These are phyloP conservation scores for Hypoxylon cercidicola DNA, from an alignment of 495 filamentous ascomycete species.

Conservation along the genomic window DNA sequence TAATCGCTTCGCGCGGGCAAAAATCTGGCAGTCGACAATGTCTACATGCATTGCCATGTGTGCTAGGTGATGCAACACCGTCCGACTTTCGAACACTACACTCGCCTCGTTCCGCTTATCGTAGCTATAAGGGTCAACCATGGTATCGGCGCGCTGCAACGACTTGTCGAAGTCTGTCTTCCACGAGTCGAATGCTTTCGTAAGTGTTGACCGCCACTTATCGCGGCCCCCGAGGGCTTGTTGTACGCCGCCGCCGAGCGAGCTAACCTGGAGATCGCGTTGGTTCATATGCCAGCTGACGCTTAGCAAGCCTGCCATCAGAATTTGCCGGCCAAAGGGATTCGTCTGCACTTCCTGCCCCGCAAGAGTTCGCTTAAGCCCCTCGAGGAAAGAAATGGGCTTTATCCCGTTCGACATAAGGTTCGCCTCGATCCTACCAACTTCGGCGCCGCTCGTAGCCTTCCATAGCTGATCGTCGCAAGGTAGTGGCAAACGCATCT, in stretches of 20 bases:
- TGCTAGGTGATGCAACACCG: conserved; percentile 89
- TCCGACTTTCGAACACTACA: conserved; percentile 84
- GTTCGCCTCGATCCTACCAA: conserved; percentile 84
- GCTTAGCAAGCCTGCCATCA: conserved; percentile 94
- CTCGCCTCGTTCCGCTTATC: conserved; percentile 70
- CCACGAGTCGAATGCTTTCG: conserved; percentile 94
- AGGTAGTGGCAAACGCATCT: conserved; percentile 90
- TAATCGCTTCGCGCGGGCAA: conserved; percentile 83
- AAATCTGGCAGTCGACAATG: conserved; percentile 97
- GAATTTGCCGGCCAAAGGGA: conserved; percentile 90
- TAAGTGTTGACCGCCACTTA: conserved; percentile 90
- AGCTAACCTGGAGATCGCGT: conserved; percentile 91
- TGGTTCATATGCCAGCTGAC: conserved; percentile 99
- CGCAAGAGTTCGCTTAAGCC: conserved; percentile 89
- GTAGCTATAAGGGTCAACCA: conserved; percentile 58
- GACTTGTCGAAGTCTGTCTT: conserved; percentile 91
- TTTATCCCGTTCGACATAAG: conserved; percentile 85
- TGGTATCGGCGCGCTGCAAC: conserved; percentile 60
- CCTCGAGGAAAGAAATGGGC: conserved; percentile 88
- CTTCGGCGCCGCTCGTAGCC: conserved; percentile 87
- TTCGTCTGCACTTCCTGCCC: conserved; percentile 90
- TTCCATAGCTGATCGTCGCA: conserved; percentile 96
- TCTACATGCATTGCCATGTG: conserved; percentile 99
- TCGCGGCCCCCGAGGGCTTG: conserved; percentile 88
- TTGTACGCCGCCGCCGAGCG: conserved; percentile 75